Percentiles rank a stretch among this genome's conserved stretches.
These are phyloP conservation scores for Blastocystis sp. DNA, from an alignment of 352 stramenopile species.

Conservation along the genomic window DNA sequence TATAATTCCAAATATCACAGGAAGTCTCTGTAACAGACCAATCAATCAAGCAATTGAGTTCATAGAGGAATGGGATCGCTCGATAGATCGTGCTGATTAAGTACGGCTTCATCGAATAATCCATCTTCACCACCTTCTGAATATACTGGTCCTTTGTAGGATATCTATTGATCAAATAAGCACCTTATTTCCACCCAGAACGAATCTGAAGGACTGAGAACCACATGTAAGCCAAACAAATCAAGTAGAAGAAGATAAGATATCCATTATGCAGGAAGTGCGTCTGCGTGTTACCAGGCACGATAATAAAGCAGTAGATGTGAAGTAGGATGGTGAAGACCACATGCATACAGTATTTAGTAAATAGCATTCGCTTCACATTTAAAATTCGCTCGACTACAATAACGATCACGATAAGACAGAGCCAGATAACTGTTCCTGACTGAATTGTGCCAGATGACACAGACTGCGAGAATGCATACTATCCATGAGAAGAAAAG, in stretches of 20 bases:
- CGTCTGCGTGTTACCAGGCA: constrained; percentile 7
- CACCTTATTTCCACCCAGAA: background rate
- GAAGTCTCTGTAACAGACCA: constrained; percentile 50
- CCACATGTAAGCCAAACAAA: constrained; percentile 22
- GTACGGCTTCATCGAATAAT: constrained; percentile 37
- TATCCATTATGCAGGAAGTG: constrained; percentile 28
- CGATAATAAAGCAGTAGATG: constrained; percentile 43
- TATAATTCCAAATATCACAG: constrained; percentile 39
- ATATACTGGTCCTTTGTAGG: constrained; percentile 57
- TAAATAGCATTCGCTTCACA: constrained; percentile 47
- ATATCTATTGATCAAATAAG: background rate
- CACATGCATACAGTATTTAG: constrained; percentile 1
- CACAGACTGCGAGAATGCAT: constrained; percentile 26
- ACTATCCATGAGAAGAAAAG: background rate
- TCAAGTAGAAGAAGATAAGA: constrained; percentile 56
- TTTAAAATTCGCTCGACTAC: constrained; percentile 37
- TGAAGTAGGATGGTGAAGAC: background rate
- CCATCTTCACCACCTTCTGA: constrained; percentile 37
- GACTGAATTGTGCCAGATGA: constrained; percentile 17
- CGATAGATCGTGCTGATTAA: constrained; percentile 50
- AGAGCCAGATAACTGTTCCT: constrained; percentile 26
- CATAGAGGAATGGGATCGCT: constrained; percentile 51
- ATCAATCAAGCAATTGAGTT: constrained; percentile 56
- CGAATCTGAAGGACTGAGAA: constrained; percentile 48
- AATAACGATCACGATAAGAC: constrained; percentile 38